Evolutionary conservation across 495 filamentous ascomycete genomes (phyloP).

Genomic region (Penicillium ochrochloron): DNA sequence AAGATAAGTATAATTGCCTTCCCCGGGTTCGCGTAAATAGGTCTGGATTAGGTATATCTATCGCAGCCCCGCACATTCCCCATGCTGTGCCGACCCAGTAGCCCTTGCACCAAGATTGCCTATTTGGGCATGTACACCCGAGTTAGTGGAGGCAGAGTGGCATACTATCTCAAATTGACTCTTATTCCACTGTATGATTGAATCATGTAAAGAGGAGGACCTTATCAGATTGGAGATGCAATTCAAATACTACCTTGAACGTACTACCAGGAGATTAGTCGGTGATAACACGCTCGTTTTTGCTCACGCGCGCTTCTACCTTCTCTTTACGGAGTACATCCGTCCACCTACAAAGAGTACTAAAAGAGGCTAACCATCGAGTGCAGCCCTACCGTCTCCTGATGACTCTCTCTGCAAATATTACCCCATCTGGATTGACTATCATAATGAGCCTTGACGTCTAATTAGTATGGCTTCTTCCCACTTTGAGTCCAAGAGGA

Average conservation of each 20-base stretch:
- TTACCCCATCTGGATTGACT: too few relatives aligned
- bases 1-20: neutral
- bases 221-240: neutral
- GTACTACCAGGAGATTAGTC: neutral
- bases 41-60: conserved; percentile 5
- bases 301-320: neutral
- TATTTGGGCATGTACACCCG: conserved; percentile 5
- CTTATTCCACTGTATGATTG: neutral
- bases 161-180: neutral
- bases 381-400: neutral
- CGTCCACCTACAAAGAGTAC: neutral
- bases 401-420: too few relatives aligned
- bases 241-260: neutral
- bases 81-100: neutral
- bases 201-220: neutral
- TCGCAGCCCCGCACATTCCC: conserved; percentile 7
- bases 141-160: neutral
- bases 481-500: neutral
- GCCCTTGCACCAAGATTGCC: neutral
- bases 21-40: conserved; percentile 1
- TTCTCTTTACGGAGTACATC: neutral
- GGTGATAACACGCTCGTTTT: neutral
- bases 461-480: neutral
- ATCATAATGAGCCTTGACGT: neutral
- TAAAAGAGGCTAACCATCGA: neutral